A percentile compares a stretch with the other conserved stretches of the same genome.
These are phyloP conservation scores for Pleodorina starrii DNA, from an alignment of 139 green algal genomes.

Conservation along the genomic window DNA sequence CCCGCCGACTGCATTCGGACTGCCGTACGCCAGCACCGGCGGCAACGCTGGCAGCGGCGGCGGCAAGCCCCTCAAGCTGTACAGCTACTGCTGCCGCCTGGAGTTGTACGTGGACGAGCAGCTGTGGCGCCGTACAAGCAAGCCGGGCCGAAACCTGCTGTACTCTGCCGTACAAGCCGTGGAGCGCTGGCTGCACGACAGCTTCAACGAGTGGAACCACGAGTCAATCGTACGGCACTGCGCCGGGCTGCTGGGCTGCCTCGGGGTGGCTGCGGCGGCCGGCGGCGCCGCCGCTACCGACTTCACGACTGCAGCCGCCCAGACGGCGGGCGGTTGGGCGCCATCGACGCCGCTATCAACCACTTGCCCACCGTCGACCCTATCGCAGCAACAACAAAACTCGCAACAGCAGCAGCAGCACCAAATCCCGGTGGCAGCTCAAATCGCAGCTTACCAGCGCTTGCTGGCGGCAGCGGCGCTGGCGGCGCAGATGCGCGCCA, in stretches of 20 bases:
- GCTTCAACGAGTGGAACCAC: conserved; percentile 27
- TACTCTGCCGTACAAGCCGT: conserved; percentile 52
- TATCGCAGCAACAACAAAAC: neutral
- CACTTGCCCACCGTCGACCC: neutral
- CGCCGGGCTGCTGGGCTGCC: neutral
- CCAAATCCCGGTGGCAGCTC: neutral
- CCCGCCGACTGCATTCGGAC: neutral
- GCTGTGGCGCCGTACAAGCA: conserved; percentile 29
- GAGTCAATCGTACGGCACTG: neutral
- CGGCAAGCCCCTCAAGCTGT: conserved; percentile 59
- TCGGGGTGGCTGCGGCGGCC: neutral
- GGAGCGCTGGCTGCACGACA: conserved; percentile 52
- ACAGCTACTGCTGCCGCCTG: conserved; percentile 71
- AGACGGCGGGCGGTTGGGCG: neutral
- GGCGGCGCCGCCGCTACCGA: neutral
- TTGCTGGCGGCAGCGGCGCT: neutral
- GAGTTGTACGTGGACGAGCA: conserved; percentile 73
- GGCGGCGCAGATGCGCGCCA: neutral
- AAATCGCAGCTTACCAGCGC: neutral
- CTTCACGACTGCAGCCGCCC: neutral
- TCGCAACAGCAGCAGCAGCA: conserved; percentile 15
- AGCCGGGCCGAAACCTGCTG: conserved; percentile 43
- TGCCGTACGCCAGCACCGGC: neutral
- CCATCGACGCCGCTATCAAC: neutral
- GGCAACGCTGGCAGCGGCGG: neutral